Evolutionary conservation across 2,329 filamentous ascomycete species (phyloP), one percentile per base, ranked within the genome.

Genomic region (Ampelomyces quisqualis): DNA sequence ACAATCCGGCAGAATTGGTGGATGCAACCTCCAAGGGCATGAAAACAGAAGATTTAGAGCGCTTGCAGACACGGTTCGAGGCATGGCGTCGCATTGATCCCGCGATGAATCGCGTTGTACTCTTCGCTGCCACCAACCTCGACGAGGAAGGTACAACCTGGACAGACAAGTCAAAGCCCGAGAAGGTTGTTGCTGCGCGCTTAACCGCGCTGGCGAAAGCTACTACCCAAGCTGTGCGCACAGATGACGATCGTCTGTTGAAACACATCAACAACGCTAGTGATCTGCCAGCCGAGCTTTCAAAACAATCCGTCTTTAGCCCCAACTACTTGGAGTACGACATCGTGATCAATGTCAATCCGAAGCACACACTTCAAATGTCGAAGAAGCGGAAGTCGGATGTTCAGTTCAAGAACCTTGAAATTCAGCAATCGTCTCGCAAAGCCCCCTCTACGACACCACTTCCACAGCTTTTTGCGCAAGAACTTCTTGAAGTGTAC

Each of bases 11-110:
- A 4, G 55, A 58, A 8, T 26, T 57, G 4, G 54, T 55, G 29
- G 47, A 51, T 7, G 36, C 43, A n/a, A 44, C 34, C 19, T 43
- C 49, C 1, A 55, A 51, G 18, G 47, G 51, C 10, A 75, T 94
- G 60, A 78, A 79, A 6, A 68, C 74, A 6, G 72, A 79, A 8
- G 80, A 86, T 20, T 76, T 85, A 8, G 71, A 79, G 21, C 72
- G 75, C 2, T 82, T 93, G 49, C 77, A 76, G 24, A 86, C 83
- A 3, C 82, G 85, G 14, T 84, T 97, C 43, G 81, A 88, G 47
- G 84, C 85, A 10, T 95, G 89, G 88, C 80, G 93, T 43, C 88
- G 86, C 51, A 83, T 93, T 38, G 93, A 98, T 59, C 90, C 90
- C 1, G 82, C 79, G 38, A 87, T 97, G 83, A 95, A 93, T 69